phyloP scores from a whole-genome alignment of 2,329 filamentous ascomycete species.

The Hirsutella minnesotensis region DNA sequence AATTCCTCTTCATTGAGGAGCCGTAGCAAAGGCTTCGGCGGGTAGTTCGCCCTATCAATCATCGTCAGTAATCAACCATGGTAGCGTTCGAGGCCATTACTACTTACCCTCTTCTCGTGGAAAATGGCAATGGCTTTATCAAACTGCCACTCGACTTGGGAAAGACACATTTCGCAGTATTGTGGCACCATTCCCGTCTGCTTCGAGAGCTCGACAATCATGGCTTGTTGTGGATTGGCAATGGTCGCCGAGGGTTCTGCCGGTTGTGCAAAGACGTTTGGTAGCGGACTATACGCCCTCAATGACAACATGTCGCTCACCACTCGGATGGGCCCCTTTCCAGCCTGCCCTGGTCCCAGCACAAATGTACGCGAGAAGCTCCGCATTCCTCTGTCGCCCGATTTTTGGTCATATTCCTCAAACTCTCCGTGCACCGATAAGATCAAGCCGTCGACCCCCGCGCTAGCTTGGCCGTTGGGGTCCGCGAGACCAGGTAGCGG shows the following conservation, averaged over 20 bases:
- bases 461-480: conserved; percentile 46
- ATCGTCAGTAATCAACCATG: not conserved
- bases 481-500: conserved; percentile 61
- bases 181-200: conserved; percentile 70
- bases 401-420: conserved; percentile 54
- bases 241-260: conserved; percentile 11
- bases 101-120: conserved; percentile 57
- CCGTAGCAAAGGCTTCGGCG: conserved; percentile 13
- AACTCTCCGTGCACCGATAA: conserved; percentile 77
- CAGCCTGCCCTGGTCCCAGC: conserved; percentile 60
- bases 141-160: conserved; percentile 70
- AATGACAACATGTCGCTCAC: conserved; percentile 70
- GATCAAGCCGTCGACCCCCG: conserved; percentile 66
- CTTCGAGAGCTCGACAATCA: conserved; percentile 63
- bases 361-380: conserved; percentile 77
- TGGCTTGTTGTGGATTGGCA: conserved; percentile 46
- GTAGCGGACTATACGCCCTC: conserved; percentile 48
- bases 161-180: conserved; percentile 71
- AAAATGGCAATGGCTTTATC: conserved; percentile 65
- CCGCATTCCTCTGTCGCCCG: conserved; percentile 48
- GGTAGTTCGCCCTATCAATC: conserved; percentile 12
- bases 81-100: not conserved
- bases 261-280: conserved; percentile 26
- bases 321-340: conserved; percentile 56
- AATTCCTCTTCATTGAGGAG: conserved; percentile 2